Evolutionary conservation across 2,329 filamentous ascomycete species (phyloP).

Genomic region (Diaporthe sp.): DNA sequence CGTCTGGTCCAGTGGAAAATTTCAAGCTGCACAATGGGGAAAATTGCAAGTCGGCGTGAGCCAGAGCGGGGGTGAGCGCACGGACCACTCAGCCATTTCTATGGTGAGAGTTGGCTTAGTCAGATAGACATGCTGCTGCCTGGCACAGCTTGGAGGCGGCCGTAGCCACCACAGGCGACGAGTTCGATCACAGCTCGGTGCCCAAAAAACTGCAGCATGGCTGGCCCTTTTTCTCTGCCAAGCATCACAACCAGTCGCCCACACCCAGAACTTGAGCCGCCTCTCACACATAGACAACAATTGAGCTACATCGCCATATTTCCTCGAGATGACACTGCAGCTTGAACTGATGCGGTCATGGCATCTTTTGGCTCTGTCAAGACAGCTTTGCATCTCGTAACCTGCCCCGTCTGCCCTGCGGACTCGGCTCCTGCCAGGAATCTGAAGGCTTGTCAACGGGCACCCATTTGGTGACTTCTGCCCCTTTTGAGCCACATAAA

Average conservation of each 20-base stretch:
- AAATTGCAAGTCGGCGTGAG: conserved; percentile 4
- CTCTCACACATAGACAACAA: background rate
- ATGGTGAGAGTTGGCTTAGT: background rate
- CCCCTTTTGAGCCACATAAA: too few species aligned
- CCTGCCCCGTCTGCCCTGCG: too few species aligned
- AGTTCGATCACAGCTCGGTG: conserved; percentile 6
- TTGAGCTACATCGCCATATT: too few species aligned
- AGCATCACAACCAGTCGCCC: background rate
- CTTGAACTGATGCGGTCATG: background rate
- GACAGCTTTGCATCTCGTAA: too few species aligned
- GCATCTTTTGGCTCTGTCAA: too few species aligned
- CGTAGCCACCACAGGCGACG: background rate
- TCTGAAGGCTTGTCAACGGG: too few species aligned
- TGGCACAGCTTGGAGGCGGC: background rate
- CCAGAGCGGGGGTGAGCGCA: conserved; percentile 3
- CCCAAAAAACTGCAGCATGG: background rate
- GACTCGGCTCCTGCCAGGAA: too few species aligned
- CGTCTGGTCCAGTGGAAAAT: conserved; percentile 34
- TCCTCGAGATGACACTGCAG: background rate
- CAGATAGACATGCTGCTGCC: background rate
- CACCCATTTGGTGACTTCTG: too few species aligned
- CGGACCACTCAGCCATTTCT: background rate
- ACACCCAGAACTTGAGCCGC: too few species aligned
- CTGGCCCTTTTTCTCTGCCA: background rate
- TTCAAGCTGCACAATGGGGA: conserved; percentile 26